These are phyloP conservation scores for Nissolia schottii DNA, from an alignment of 306 rosid genomes.

Conservation along the genomic window DNA sequence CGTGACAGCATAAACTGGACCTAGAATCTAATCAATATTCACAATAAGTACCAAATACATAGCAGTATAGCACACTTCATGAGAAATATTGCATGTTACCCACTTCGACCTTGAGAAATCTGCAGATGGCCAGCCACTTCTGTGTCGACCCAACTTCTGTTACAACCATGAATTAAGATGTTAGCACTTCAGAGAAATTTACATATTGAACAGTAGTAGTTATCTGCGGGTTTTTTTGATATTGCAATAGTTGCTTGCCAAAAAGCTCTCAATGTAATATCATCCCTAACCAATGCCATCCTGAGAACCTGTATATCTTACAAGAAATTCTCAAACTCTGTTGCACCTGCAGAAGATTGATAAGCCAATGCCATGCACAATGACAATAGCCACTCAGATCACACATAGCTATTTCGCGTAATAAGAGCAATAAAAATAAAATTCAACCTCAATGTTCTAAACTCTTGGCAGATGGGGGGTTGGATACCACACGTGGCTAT, in stretches of 20 bases:
- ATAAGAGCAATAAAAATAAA: not conserved
- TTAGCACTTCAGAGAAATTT: not conserved
- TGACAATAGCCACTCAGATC: constrained; percentile 5
- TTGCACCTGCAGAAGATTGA: not conserved
- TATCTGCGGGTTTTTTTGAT: constrained; percentile 8
- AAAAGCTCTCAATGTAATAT: not conserved
- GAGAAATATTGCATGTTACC: constrained; percentile 1
- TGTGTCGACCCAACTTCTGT: not conserved
- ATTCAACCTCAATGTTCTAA: not conserved
- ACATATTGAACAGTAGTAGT: not conserved
- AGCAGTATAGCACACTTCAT: not conserved
- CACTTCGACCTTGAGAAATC: not conserved
- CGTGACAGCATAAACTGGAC: not conserved
- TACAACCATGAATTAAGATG: not conserved
- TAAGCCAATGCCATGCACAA: constrained; percentile 1
- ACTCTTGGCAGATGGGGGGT: too few relatives aligned
- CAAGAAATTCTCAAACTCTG: not conserved
- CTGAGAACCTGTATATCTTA: not conserved
- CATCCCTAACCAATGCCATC: not conserved
- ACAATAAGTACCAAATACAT: not conserved
- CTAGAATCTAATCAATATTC: not conserved
- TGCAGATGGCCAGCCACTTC: not conserved
- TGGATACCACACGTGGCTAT: too few relatives aligned
- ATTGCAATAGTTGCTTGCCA: not conserved
- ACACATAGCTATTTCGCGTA: not conserved